These are phyloP conservation scores for Udeniomyces megalosporus DNA, from an alignment of 768 basidiomycete genomes.

Conservation along the genomic window DNA sequence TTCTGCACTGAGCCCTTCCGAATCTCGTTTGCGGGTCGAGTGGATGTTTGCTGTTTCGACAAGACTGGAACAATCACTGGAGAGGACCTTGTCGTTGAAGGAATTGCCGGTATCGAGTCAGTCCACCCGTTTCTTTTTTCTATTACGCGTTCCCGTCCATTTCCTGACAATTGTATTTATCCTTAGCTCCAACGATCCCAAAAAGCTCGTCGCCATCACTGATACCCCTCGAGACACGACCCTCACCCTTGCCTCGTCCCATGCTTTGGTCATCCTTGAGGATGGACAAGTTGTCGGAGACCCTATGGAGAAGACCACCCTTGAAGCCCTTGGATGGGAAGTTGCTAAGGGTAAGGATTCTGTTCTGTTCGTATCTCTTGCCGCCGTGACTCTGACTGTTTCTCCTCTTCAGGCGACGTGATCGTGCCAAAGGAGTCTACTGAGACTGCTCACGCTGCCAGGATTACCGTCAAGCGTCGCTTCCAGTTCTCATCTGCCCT, in stretches of 20 bases:
- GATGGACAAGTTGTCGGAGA: conserved; percentile 91
- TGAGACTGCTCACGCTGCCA: conserved; percentile 32
- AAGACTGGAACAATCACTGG: conserved; percentile 98
- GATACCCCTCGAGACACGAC: conserved; percentile 62
- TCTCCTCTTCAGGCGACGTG: conserved; percentile 39
- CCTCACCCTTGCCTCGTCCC: conserved; percentile 77
- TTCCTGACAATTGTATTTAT: background rate
- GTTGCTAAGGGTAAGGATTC: conserved; percentile 39
- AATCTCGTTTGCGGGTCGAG: conserved; percentile 84
- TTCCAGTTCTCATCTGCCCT: conserved; percentile 97
- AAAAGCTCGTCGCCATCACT: conserved; percentile 57
- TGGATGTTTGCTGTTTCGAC: conserved; percentile 97
- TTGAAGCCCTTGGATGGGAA: conserved; percentile 81
- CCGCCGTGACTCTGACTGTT: background rate
- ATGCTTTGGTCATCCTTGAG: conserved; percentile 83
- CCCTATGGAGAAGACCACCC: conserved; percentile 96
- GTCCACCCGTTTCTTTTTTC: conserved; percentile 25
- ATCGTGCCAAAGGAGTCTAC: conserved; percentile 42
- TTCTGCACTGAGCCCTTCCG: conserved; percentile 99
- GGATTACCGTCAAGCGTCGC: conserved; percentile 63
- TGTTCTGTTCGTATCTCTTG: background rate
- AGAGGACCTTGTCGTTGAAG: conserved; percentile 85
- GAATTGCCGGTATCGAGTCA: conserved; percentile 78
- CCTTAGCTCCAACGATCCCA: conserved; percentile 45
- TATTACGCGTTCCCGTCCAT: background rate